Base-by-base conservation (phyloP, 2,329 filamentous ascomycete genomes). In the Neofusicoccum cordaticola region DNA sequence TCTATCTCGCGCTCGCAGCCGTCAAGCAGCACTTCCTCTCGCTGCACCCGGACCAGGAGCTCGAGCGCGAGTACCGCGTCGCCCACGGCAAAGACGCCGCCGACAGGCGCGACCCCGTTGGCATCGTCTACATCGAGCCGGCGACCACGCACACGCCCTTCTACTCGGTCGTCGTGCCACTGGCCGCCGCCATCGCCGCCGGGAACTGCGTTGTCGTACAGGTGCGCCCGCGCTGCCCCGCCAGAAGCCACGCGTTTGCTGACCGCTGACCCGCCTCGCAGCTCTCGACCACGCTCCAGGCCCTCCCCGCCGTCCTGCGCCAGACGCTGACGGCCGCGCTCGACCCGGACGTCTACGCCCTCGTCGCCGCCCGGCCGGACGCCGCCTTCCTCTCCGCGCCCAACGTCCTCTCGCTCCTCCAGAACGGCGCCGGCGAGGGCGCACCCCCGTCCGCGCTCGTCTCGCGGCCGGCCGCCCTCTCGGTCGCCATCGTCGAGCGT, bases 401-500 rank as follows among this genome's bases (percentile, higher is more conserved):
- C 27, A 63, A 67, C 6, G 68, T 69, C 44, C 45, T 78, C 3
- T 71, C 73, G 52, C 71, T 81, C 1, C 67, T 76, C 12, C 75
- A 82, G 65, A 74, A 70, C 15, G 69, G 69, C 44, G 27, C 62
- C n/a, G 62, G 68, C 12, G 41, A 62, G 2, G 17, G 44, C 15
- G 52, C 22, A 17, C 66, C 70, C 5, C 66, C 11, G 44, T 64
- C 42, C 63, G 74, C 72, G 8, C 75, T 81, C 1, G 69, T 72
- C 31, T 80, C 82, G 0, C 70, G 69, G 0, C 65, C 74, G 0
- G 63, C 68, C 1, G 71, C 72, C 9, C 76, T 77, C 12, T 77
- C 78, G 2, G 73, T 88, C 4, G 86, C 86, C 0, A 71, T 90
- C 0, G 85, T 90, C 1, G 87, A 90, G 70, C 80, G 87, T 19